Evolutionary conservation across 306 rosid genomes (phyloP).

Genomic region (Amphicarpaea edgeworthii): DNA sequence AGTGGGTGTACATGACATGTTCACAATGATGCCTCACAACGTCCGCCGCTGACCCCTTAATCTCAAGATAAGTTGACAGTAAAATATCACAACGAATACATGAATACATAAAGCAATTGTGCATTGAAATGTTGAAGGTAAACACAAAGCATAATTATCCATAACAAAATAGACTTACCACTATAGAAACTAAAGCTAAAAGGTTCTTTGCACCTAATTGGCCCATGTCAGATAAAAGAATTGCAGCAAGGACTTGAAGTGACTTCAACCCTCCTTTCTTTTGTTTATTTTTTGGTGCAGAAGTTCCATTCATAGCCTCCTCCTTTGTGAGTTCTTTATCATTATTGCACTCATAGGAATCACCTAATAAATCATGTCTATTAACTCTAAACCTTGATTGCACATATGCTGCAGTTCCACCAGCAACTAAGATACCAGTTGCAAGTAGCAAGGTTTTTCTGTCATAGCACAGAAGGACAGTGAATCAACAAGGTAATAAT

Average conservation of each 20-base stretch:
- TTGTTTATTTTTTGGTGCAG: conserved; percentile 47
- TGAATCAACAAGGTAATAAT: background rate
- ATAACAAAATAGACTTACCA: conserved; percentile 62
- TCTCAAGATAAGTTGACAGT: conserved; percentile 1
- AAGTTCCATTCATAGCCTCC: conserved; percentile 34
- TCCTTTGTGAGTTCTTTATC: conserved; percentile 47
- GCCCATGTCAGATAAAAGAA: conserved; percentile 80
- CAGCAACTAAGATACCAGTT: conserved; percentile 75
- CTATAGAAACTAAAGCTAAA: conserved; percentile 68
- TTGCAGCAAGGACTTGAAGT: conserved; percentile 79
- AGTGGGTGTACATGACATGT: background rate
- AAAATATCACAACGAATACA: conserved; percentile 26
- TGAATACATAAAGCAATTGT: background rate
- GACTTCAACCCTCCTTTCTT: conserved; percentile 78
- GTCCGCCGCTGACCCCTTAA: conserved; percentile 3
- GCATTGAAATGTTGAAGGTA: conserved; percentile 16
- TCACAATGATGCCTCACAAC: conserved; percentile 13
- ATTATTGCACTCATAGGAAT: conserved; percentile 57
- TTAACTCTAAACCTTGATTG: conserved; percentile 60
- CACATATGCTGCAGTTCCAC: conserved; percentile 77
- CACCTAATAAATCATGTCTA: conserved; percentile 48
- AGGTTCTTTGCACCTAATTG: conserved; percentile 76
- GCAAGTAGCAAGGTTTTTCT: conserved; percentile 82
- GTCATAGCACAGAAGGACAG: conserved; percentile 32
- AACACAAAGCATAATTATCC: conserved; percentile 6